These are phyloP conservation scores for Aspergillus egyptiacus DNA, from an alignment of 495 filamentous ascomycete species.

Conservation along the genomic window DNA sequence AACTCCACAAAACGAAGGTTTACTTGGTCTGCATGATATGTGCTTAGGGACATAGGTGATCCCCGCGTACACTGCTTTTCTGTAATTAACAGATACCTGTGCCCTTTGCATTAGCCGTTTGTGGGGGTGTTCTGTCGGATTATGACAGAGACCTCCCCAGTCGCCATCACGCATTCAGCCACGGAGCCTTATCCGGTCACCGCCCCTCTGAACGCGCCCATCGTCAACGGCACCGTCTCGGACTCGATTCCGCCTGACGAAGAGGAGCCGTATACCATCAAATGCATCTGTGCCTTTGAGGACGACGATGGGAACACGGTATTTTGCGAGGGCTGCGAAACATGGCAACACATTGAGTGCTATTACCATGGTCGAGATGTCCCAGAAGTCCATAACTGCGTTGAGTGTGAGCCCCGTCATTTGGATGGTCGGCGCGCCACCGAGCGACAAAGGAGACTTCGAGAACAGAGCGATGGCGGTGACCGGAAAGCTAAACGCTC, in stretches of 20 bases:
- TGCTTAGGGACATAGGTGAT: constrained; percentile 28
- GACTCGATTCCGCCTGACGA: constrained; percentile 55
- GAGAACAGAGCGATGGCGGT: constrained; percentile 56
- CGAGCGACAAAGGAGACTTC: constrained; percentile 55
- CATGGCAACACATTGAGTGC: constrained; percentile 97
- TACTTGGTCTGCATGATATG: constrained; percentile 26
- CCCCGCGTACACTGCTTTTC: constrained; percentile 9
- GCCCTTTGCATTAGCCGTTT: constrained; percentile 32
- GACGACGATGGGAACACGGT: constrained; percentile 98
- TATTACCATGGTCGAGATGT: constrained; percentile 76
- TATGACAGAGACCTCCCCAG: constrained; percentile 83
- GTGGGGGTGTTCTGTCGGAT: constrained; percentile 65
- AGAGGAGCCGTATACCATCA: constrained; percentile 92
- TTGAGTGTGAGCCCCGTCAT: constrained; percentile 70
- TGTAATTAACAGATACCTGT: constrained; percentile 13
- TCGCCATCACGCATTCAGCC: constrained; percentile 57
- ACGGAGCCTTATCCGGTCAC: constrained; percentile 59
- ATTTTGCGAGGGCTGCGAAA: constrained; percentile 89
- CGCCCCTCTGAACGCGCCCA: constrained; percentile 47
- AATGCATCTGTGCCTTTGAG: constrained; percentile 86
- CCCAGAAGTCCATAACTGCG: constrained; percentile 79
- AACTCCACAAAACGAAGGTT: neutral
- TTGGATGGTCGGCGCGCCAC: constrained; percentile 66
- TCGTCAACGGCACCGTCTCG: constrained; percentile 51
- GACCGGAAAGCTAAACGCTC: constrained; percentile 62